Base-by-base conservation (phyloP, 2,329 filamentous ascomycete species). In the Zymoseptoria ardabiliae region DNA sequence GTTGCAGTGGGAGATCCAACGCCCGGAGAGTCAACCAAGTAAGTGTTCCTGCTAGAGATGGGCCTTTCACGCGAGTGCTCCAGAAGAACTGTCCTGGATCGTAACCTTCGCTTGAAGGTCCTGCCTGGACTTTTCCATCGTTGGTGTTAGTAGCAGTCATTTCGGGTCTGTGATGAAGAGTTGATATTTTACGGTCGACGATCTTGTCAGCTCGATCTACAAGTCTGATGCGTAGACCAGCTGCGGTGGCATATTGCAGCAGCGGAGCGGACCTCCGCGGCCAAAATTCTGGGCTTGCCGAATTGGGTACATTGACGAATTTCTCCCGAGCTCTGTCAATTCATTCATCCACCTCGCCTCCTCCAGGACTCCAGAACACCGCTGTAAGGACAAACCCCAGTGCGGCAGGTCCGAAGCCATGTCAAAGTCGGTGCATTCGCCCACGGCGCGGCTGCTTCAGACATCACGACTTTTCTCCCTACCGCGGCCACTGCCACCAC, bases 401-500 rank as follows among this genome's bases (percentile, higher is more conserved):
- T 10, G 25, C 2, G 25, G 8, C 50, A 23, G 13, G 19, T 50
- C 25, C 28, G 56, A 25, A 30, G 53, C 53, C 55, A 74, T 74
- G 72, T 74, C 72, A 22, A 73, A 73, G 61, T 69, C 71, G 45
- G 72, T 75, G 58, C 66, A 66, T 62, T 87, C 85, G 61, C 85
- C 85, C 35, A 82, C 84, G 56, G 82, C 84, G 57, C 81, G 81
- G 63, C 82, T 97, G 66, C 82, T 97, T 71, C 87, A 93, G 74
- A 85, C 86, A 61, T 97, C 93, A 60, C 89, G 93, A 66, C 82
- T 97, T 68, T 97, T 97, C 77, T 88, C 92, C 22, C 81, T 97
- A 58, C 92, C 93, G 13, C 82, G 85, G 60, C 85, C 90, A 21
- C 81, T 97, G 55, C 85, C 88, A 19, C 77, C 81, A 50, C 85